These are phyloP conservation scores for Whalleya microplaca DNA, from an alignment of 2,329 filamentous ascomycete genomes.

Conservation along the genomic window DNA sequence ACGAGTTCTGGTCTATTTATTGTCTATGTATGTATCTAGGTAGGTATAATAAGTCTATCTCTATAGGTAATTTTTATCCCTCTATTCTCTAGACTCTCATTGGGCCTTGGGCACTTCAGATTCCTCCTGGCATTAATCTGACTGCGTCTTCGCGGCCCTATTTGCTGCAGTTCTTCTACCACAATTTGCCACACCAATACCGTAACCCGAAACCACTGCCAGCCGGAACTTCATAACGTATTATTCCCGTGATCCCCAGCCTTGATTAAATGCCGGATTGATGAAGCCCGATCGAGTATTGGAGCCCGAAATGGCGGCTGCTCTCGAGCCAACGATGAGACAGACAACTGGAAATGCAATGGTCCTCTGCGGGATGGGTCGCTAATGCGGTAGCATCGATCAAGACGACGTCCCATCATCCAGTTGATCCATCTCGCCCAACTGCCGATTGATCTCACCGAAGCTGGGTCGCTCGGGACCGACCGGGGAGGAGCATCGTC, in stretches of 20 bases:
- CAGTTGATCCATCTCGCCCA: slow-evolving; percentile 19
- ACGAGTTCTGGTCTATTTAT: slow-evolving; percentile 19
- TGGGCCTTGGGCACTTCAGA: slow-evolving; percentile 1
- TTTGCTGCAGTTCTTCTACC: slow-evolving; percentile 8
- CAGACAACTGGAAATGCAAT: slow-evolving; percentile 4
- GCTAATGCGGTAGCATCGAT: slow-evolving; percentile 7
- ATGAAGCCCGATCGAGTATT: not conserved
- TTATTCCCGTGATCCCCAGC: slow-evolving; percentile 13
- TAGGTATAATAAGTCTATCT: not conserved
- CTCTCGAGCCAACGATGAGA: not conserved
- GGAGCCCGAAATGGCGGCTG: slow-evolving; percentile 17
- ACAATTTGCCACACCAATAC: slow-evolving; percentile 12
- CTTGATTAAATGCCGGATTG: slow-evolving; percentile 13
- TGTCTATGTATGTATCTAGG: slow-evolving; percentile 12
- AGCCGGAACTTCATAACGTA: slow-evolving; percentile 3
- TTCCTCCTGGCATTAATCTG: slow-evolving; percentile 2
- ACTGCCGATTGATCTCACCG: slow-evolving; percentile 32
- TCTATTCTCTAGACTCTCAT: slow-evolving; percentile 6
- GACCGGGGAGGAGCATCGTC: slow-evolving; percentile 30
- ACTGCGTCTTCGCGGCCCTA: not conserved
- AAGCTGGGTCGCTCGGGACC: slow-evolving; percentile 40
- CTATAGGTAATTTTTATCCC: slow-evolving; percentile 1
- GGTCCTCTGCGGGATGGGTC: slow-evolving; percentile 1
- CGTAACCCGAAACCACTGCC: slow-evolving; percentile 10
- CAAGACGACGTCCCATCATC: slow-evolving; percentile 5